Evolutionary conservation across 352 stramenopile species (phyloP).

Genomic region (Albugo laibachii): DNA sequence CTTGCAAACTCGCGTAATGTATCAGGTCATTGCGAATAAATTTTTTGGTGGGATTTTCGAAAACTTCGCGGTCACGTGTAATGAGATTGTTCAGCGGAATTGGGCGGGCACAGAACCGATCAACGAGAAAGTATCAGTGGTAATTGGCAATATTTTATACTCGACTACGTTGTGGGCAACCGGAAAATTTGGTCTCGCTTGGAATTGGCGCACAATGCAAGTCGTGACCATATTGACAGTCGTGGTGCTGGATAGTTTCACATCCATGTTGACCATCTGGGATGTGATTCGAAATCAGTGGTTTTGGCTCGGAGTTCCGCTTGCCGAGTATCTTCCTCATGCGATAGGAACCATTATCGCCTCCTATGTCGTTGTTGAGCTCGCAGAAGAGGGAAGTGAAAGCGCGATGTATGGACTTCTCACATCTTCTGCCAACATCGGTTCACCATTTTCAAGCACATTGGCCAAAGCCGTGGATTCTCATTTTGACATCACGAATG

Average conservation of each 20-base stretch:
- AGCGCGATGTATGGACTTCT: conserved; percentile 29
- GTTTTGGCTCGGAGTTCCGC: conserved; percentile 34
- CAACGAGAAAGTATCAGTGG: conserved; percentile 2
- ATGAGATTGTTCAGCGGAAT: conserved; percentile 12
- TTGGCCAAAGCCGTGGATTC: conserved; percentile 21
- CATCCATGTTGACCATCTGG: conserved; percentile 19
- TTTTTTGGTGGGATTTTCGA: conserved; percentile 25
- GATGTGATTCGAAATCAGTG: conserved; percentile 32
- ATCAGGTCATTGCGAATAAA: conserved; percentile 25
- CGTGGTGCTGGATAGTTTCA: conserved; percentile 18
- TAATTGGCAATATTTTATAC: conserved; percentile 2
- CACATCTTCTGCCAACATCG: conserved; percentile 26
- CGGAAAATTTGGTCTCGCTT: conserved; percentile 21
- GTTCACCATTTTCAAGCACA: conserved; percentile 18
- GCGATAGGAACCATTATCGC: conserved; percentile 27
- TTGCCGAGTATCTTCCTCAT: conserved; percentile 24
- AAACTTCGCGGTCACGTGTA: conserved; percentile 17
- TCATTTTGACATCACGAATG: conserved; percentile 16
- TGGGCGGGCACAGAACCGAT: conserved; percentile 6
- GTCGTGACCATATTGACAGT: conserved; percentile 16
- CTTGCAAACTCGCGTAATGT: conserved; percentile 22
- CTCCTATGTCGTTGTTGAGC: conserved; percentile 34
- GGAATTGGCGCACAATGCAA: conserved; percentile 25
- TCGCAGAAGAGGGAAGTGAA: conserved; percentile 33
- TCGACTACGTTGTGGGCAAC: conserved; percentile 15